A percentile compares a stretch with the other conserved stretches of the same genome.
Evolutionary conservation across 352 stramenopile species (phyloP).

Genomic region (Pythium utonaiense): DNA sequence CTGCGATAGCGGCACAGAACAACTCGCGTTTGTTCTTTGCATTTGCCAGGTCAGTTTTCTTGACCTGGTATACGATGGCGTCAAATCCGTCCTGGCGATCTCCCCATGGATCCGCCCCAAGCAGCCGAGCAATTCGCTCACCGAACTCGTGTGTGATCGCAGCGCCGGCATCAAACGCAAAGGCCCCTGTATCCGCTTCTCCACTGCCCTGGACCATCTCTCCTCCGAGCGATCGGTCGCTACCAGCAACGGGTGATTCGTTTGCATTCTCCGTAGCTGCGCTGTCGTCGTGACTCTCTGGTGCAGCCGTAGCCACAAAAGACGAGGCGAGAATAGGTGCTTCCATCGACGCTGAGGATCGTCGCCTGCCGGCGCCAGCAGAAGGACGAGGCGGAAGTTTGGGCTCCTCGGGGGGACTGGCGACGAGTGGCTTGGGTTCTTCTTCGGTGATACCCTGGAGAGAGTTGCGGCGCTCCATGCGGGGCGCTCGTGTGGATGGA

Average conservation of each 20-base stretch:
- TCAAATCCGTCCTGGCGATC: conserved; percentile 81
- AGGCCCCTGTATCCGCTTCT: conserved; percentile 10
- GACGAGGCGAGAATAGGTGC: conserved; percentile 59
- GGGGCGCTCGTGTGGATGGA: conserved; percentile 4
- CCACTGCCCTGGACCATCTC: not conserved
- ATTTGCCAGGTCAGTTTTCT: conserved; percentile 51
- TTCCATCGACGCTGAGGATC: conserved; percentile 29
- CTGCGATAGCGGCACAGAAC: conserved; percentile 61
- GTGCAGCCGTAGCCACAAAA: conserved; percentile 19
- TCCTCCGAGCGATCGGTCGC: not conserved
- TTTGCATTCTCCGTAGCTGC: not conserved
- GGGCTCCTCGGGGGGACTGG: not conserved
- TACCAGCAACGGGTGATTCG: not conserved
- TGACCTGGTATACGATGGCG: conserved; percentile 58
- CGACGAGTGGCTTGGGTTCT: not conserved
- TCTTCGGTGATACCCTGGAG: conserved; percentile 42
- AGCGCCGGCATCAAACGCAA: conserved; percentile 54
- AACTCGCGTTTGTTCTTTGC: conserved; percentile 42
- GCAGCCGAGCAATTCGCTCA: conserved; percentile 58
- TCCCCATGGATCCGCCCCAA: conserved; percentile 72
- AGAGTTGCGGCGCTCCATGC: conserved; percentile 13
- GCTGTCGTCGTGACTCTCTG: conserved; percentile 26
- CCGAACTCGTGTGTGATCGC: conserved; percentile 68
- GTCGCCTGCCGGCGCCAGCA: conserved; percentile 11
- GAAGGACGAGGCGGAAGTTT: conserved; percentile 21